phyloP scores from a whole-genome alignment of 2,329 filamentous ascomycete species.

The Aureobasidium musti region DNA sequence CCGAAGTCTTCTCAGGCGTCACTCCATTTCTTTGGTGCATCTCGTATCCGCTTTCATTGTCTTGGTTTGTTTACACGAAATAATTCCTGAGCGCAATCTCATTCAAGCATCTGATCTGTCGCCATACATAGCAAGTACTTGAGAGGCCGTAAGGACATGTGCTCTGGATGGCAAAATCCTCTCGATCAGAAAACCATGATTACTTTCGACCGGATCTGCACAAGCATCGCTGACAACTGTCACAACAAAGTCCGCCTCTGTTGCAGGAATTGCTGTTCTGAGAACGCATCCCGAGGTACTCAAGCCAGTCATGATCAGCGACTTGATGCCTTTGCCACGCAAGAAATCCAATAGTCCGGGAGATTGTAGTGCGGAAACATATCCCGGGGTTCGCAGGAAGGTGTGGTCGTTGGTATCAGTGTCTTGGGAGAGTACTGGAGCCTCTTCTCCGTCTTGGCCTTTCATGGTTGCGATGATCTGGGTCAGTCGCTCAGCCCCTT shows the following conservation, averaged over 20 bases:
- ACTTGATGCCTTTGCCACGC: slow-evolving; percentile 34
- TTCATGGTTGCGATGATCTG: too few species aligned
- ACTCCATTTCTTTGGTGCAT: too few species aligned
- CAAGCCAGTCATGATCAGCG: slow-evolving; percentile 34
- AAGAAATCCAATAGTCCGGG: slow-evolving; percentile 36
- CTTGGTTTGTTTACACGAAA: too few species aligned
- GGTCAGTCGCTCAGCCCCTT: background rate
- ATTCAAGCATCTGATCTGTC: background rate
- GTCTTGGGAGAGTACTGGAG: too few species aligned
- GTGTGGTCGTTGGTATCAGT: too few species aligned
- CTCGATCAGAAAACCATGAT: background rate
- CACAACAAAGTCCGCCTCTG: slow-evolving; percentile 4
- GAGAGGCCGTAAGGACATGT: background rate
- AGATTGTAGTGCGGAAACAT: slow-evolving; percentile 39
- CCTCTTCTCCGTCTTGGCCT: too few species aligned
- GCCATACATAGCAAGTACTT: too few species aligned
- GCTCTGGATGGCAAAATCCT: background rate
- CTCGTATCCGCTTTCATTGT: too few species aligned
- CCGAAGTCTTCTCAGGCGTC: too few species aligned
- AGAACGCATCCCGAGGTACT: slow-evolving; percentile 5
- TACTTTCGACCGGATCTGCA: background rate
- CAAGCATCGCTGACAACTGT: background rate
- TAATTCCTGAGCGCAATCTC: background rate
- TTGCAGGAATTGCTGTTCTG: slow-evolving; percentile 2
- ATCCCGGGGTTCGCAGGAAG: slow-evolving; percentile 30